Evolutionary conservation across 352 stramenopile genomes (phyloP), one percentile per base, ranked within the genome.

Genomic region (Pythium oligandrum): DNA sequence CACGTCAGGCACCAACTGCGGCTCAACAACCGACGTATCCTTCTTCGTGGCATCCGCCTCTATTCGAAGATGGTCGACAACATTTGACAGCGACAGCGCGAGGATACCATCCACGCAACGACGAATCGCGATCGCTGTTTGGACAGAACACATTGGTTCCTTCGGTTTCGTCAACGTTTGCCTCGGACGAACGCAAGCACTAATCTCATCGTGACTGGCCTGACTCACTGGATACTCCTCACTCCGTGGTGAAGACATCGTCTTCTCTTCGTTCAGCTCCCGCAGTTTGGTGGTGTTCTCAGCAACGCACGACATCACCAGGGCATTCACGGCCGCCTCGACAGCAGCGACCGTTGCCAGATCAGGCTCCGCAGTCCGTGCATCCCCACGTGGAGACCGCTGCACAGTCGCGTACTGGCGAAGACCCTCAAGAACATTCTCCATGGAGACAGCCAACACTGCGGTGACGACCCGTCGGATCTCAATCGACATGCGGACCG

Each of bases 41-140:
- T 49, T 36, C 10, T 42, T 46, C n/a, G 44, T 40, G 7, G 34
- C n/a, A 11, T 31, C 30, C 26, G 6, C 33, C 8, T 63, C 43
- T 6, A 44, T 34, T 12, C 57, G 59, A 39, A 78, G 44, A 5
- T 59, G 45, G n/a, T 67, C 49, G 0, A 75, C 37, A 32, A 73
- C 65, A 33, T 45, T 67, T 31, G 57, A 55, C 0, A 82, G 32
- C 7, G 69, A 77, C 45, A 63, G 57, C 10, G 60, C 64, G 47
- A 82, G 69, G 48, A 67, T 76, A 5, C 57, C 64, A 36, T 71
- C 63, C 10, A 82, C 72, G 48, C 63, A 75, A 36, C 60, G 62
- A 3, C 61, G 59, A 51, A 82, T 72, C 31, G 69, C 66, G 4
- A 66, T 59, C 5, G 56, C 61, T 56, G 77, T 76, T 5, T 47